A percentile compares a stretch with the other conserved stretches of the same genome.
These are phyloP conservation scores for Microdochium nivale DNA, from an alignment of 2,329 filamentous ascomycete genomes.

Conservation along the genomic window DNA sequence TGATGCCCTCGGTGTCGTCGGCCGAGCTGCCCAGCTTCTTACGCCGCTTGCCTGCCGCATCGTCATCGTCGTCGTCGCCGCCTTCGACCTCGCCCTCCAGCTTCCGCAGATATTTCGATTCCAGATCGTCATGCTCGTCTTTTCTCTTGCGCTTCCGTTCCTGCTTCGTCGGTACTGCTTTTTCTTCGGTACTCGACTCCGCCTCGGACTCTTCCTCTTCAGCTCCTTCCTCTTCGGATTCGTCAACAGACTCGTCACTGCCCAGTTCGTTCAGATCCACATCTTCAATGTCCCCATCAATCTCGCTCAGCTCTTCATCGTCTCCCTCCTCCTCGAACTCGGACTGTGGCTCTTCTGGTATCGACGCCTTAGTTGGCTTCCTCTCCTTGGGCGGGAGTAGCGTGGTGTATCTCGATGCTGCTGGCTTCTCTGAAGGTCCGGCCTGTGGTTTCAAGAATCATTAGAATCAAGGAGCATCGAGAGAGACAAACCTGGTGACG, in stretches of 20 bases:
- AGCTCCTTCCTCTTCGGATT: slow-evolving; percentile 28
- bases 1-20: slow-evolving; percentile 8
- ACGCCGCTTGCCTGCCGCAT: slow-evolving; percentile 46
- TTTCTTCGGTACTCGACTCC: slow-evolving; percentile 25
- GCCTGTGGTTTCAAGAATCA: slow-evolving; percentile 24
- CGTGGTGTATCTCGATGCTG: slow-evolving; percentile 35
- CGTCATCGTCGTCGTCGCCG: slow-evolving; percentile 44
- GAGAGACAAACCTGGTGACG: slow-evolving; percentile 9
- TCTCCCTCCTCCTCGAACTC: slow-evolving; percentile 16
- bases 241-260: slow-evolving; percentile 18
- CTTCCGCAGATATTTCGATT: slow-evolving; percentile 60
- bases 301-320: slow-evolving; percentile 22
- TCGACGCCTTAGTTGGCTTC: slow-evolving; percentile 19
- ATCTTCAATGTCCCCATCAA: slow-evolving; percentile 27
- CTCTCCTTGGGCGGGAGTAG: slow-evolving; percentile 22
- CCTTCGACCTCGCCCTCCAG: slow-evolving; percentile 28
- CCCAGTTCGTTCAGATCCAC: slow-evolving; percentile 16
- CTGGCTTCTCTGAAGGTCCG: slow-evolving; percentile 39
- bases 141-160: slow-evolving; percentile 59
- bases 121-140: slow-evolving; percentile 61
- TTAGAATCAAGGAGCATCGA: slow-evolving; percentile 2
- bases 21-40: slow-evolving; percentile 33
- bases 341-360: slow-evolving; percentile 10
- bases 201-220: slow-evolving; percentile 33
- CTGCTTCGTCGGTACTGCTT: slow-evolving; percentile 32